Conservation (phyloP, 257 asterid species). For the Lithospermum erythrorhizon region DNA sequence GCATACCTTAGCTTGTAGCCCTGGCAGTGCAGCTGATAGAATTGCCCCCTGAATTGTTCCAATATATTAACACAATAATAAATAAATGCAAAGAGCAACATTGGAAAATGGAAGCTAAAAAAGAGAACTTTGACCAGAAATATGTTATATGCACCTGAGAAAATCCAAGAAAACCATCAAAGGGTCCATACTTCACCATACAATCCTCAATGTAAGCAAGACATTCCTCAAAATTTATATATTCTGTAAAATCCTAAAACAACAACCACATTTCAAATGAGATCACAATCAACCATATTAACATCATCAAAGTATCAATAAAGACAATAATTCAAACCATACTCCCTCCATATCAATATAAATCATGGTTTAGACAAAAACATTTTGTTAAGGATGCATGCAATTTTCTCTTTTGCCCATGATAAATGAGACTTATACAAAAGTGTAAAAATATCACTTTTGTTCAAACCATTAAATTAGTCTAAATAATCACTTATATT, state of each 20-base stretch:
- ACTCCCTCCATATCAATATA: too few relatives aligned
- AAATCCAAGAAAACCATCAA: conserved; percentile 80
- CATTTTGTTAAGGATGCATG: too few relatives aligned
- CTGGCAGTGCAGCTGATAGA: conserved; percentile 70
- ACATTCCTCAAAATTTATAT: conserved; percentile 52
- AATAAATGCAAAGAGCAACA: background rate
- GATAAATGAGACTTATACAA: too few relatives aligned
- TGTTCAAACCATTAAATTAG: too few relatives aligned
- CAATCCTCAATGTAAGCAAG: conserved; percentile 54
- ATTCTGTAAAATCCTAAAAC: conserved; percentile 50
- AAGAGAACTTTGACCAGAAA: background rate
- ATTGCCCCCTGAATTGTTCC: conserved; percentile 64
- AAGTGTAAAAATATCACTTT: too few relatives aligned
- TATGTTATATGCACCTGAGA: conserved; percentile 64
- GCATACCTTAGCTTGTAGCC: conserved; percentile 65
- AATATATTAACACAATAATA: background rate
- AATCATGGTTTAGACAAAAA: too few relatives aligned
- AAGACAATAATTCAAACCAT: too few relatives aligned
- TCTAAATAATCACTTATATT: too few relatives aligned
- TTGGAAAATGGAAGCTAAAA: background rate
- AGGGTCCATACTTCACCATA: conserved; percentile 50
- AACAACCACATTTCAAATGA: background rate
- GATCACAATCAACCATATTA: background rate
- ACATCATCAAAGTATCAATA: too few relatives aligned
- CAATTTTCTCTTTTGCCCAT: too few relatives aligned